A percentile compares a stretch with the other conserved stretches of the same genome.
Conservation (phyloP, 768 basidiomycete species). For the Mycena epipterygia region DNA sequence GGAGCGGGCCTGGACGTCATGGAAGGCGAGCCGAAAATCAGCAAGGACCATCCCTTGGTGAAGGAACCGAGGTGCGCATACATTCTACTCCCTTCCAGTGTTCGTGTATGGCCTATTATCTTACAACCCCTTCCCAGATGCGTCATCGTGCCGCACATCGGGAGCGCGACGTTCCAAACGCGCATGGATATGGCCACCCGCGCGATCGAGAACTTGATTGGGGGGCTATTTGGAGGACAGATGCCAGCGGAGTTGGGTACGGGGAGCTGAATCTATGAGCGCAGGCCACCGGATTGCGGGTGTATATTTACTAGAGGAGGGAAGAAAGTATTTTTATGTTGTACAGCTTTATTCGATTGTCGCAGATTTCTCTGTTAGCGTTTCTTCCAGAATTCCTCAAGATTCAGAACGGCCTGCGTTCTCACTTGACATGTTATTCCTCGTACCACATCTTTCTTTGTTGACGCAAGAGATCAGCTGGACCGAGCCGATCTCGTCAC, state of each 20-base stretch:
- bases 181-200: constrained; percentile 85
- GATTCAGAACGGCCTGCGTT: too few species aligned
- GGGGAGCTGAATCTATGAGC: not conserved
- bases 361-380: too few species aligned
- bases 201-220: constrained; percentile 78
- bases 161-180: constrained; percentile 90
- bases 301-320: too few species aligned
- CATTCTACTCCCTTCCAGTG: not conserved
- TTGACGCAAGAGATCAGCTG: too few species aligned
- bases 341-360: too few species aligned
- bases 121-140: constrained; percentile 60
- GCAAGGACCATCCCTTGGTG: constrained; percentile 82
- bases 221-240: constrained; percentile 60
- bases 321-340: too few species aligned
- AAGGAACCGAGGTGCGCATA: constrained; percentile 74
- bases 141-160: constrained; percentile 91
- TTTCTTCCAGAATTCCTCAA: too few species aligned
- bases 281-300: too few species aligned
- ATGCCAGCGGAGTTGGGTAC: constrained; percentile 70
- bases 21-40: constrained; percentile 89
- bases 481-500: too few species aligned
- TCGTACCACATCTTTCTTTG: too few species aligned
- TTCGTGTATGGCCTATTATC: too few species aligned
- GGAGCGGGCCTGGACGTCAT: constrained; percentile 96
- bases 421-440: too few species aligned